phyloP scores from a whole-genome alignment of 140 eudicot species.

The Stevia rebaudiana region DNA sequence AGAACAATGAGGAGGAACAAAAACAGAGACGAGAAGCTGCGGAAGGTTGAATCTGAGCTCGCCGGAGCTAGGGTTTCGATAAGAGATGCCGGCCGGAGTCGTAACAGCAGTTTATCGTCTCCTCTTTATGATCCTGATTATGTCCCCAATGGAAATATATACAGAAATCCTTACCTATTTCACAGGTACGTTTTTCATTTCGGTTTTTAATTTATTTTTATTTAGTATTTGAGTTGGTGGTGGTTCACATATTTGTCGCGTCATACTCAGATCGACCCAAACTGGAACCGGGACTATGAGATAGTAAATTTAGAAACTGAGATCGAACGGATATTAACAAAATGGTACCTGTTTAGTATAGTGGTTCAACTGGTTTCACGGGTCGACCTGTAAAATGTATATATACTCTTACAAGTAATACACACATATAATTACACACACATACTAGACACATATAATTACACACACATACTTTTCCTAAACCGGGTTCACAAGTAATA shows the following conservation, averaged over 20 bases:
- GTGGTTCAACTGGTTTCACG: too few species aligned
- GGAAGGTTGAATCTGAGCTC: slow-evolving; percentile 46
- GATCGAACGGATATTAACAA: too few species aligned
- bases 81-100: slow-evolving; percentile 29
- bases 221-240: neutral
- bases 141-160: slow-evolving; percentile 51
- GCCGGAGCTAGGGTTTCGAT: slow-evolving; percentile 56
- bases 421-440: too few species aligned
- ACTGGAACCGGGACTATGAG: too few species aligned
- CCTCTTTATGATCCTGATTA: slow-evolving; percentile 36
- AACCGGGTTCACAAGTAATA: too few species aligned
- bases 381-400: too few species aligned
- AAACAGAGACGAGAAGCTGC: slow-evolving; percentile 45
- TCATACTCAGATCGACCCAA: too few species aligned
- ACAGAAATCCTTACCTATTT: slow-evolving; percentile 46
- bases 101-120: slow-evolving; percentile 26
- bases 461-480: too few species aligned
- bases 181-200: slow-evolving; percentile 35
- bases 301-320: too few species aligned
- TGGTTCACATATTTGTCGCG: slow-evolving; percentile 2
- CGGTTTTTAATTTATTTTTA: neutral
- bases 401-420: too few species aligned
- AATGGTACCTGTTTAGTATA: too few species aligned
- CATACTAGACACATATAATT: too few species aligned
- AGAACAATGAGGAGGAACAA: slow-evolving; percentile 34